Evolutionary conservation across 2,329 filamentous ascomycete genomes (phyloP).

Genomic region (Zelopaecilomyces penicillatus): DNA sequence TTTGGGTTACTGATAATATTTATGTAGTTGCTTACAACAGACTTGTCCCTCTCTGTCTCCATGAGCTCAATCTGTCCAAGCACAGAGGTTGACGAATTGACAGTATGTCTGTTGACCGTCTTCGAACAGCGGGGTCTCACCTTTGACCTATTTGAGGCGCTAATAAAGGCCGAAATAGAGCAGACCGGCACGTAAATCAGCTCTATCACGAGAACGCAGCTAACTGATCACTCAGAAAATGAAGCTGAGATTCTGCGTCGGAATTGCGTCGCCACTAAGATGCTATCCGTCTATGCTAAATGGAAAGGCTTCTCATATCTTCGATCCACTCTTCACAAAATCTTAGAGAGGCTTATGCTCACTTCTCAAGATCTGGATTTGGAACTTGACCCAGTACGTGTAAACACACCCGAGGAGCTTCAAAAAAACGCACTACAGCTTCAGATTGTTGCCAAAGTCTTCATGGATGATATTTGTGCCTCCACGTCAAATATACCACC

Average conservation of each 20-base stretch:
- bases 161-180: constrained; percentile 61
- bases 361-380: constrained; percentile 60
- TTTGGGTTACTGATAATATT: neutral
- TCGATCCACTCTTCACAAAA: constrained; percentile 55
- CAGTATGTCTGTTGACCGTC: constrained; percentile 59
- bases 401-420: constrained; percentile 52
- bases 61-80: constrained; percentile 60
- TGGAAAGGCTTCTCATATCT: constrained; percentile 61
- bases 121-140: constrained; percentile 58
- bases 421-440: constrained; percentile 59
- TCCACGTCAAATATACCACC: constrained; percentile 53
- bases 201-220: neutral
- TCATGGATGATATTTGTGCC: constrained; percentile 61
- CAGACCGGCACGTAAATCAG: constrained; percentile 44
- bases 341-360: constrained; percentile 56
- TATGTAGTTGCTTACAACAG: constrained; percentile 49
- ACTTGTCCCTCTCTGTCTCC: constrained; percentile 53
- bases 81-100: constrained; percentile 60
- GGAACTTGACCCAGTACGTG: constrained; percentile 57
- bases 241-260: constrained; percentile 60
- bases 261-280: constrained; percentile 64
- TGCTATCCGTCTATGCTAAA: constrained; percentile 62
- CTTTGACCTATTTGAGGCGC: constrained; percentile 54
- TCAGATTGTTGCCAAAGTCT: constrained; percentile 59
- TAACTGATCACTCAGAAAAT: constrained; percentile 39